Conservation (phyloP, 441 rosid genomes). For the Jatropha podagrica region DNA sequence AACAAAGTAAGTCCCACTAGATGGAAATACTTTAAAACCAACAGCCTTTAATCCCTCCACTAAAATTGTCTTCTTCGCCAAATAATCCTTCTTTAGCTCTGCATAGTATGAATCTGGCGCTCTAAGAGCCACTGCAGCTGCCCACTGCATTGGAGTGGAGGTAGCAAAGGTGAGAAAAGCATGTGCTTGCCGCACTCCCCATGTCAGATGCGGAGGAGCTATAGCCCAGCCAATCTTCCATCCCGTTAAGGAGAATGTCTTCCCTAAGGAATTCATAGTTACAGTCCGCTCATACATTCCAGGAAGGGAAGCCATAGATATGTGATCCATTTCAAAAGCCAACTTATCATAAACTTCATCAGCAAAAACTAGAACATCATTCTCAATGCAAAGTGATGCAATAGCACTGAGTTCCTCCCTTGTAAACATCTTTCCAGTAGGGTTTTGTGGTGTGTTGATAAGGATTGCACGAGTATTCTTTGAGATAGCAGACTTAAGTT, state of each 20-base stretch:
- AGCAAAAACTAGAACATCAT: conserved; percentile 72
- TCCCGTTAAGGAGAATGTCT: conserved; percentile 89
- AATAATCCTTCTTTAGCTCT: conserved; percentile 74
- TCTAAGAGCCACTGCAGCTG: conserved; percentile 61
- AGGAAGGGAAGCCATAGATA: conserved; percentile 87
- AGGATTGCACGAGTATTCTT: conserved; percentile 81
- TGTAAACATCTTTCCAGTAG: conserved; percentile 93
- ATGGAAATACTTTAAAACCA: conserved; percentile 81
- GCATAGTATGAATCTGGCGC: conserved; percentile 78
- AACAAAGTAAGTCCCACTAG: conserved; percentile 88
- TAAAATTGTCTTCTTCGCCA: conserved; percentile 68
- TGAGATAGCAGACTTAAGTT: conserved; percentile 65
- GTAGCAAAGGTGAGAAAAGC: conserved; percentile 89
- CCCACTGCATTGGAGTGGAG: conserved; percentile 81
- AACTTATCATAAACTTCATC: conserved; percentile 95
- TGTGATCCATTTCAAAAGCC: conserved; percentile 87
- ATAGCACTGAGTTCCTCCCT: conserved; percentile 63
- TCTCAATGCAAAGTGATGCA: conserved; percentile 79
- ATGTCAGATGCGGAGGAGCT: conserved; percentile 82
- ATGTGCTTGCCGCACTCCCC: conserved; percentile 91
- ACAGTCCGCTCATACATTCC: conserved; percentile 89
- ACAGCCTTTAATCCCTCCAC: conserved; percentile 79
- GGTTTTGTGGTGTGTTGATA: conserved; percentile 88
- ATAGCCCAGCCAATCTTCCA: conserved; percentile 99
- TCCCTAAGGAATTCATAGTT: conserved; percentile 88